Evolutionary conservation across 2,329 filamentous ascomycete genomes (phyloP), one percentile per base, ranked within the genome.

Genomic region (Phialophora macrospora): DNA sequence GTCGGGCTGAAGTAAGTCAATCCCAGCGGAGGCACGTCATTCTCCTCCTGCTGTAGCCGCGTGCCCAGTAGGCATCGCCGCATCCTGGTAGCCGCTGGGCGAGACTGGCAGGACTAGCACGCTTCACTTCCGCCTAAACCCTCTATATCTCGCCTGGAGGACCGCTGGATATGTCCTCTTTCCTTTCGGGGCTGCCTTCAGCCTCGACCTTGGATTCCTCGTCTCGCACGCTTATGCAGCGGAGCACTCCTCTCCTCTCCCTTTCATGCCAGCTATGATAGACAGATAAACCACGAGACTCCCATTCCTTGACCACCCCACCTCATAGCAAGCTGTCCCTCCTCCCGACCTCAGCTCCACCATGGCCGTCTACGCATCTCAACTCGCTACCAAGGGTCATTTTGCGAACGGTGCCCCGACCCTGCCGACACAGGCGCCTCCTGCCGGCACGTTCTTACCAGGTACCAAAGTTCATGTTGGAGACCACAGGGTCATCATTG

Each of bases 391-490:
- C 34, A 63, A 68, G 54, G 65, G 67, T 4, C 65, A 70, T 30
- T 71, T 71, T 58, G 56, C 64, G 11, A 67, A 51, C 57, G 56
- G 46, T 26, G 64, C 67, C 46, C 68, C 79, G 57, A 75, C 76
- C 61, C 71, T 76, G 48, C 70, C 70, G 51, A 62, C 63, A 22
- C 65, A 68, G 26, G 67, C 68, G 59, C 77, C 77, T 49, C 82
- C 91, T n/a, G 86, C 88, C 62, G 95, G 95, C 72, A 98, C 94
- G 66, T 98, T 99, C 77, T 82, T 90, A 60, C 89, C 95, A 6
- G 94, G 94, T 51, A 99, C 95, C 69, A 97, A 98, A 83, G 96
- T 99, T 74, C 93, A 97, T 77, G 92, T 97, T 63, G 95, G 95
- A 76, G 87, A 86, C 76, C 95, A 99, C 78, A 89, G 93, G 70